These are phyloP conservation scores for Blastocystis hominis DNA, from an alignment of 352 stramenopile genomes.

Conservation along the genomic window DNA sequence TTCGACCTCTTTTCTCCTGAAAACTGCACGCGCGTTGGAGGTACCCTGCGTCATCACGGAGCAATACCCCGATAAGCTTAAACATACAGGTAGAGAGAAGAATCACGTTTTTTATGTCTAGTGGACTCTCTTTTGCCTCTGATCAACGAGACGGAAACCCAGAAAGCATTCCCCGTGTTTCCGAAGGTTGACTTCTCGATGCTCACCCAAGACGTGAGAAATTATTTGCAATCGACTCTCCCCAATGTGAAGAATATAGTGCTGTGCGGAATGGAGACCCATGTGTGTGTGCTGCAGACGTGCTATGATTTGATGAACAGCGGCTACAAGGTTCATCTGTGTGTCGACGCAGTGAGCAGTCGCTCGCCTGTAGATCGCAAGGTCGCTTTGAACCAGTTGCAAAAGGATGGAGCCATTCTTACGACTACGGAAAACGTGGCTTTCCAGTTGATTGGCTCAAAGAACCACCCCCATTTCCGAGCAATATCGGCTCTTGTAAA, in stretches of 20 bases:
- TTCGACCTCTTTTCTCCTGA: slow-evolving; percentile 47
- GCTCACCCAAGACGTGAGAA: slow-evolving; percentile 70
- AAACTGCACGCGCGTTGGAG: slow-evolving; percentile 69
- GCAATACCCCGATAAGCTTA: slow-evolving; percentile 71
- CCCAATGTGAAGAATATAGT: slow-evolving; percentile 69
- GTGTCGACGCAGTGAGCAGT: slow-evolving; percentile 74
- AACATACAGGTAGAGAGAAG: slow-evolving; percentile 63
- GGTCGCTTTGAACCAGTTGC: slow-evolving; percentile 65
- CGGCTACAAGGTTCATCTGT: slow-evolving; percentile 75
- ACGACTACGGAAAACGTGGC: slow-evolving; percentile 41
- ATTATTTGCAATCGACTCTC: slow-evolving; percentile 64
- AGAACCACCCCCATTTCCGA: slow-evolving; percentile 36
- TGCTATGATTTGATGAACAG: slow-evolving; percentile 73
- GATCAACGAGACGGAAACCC: slow-evolving; percentile 64
- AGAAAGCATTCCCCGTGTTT: slow-evolving; percentile 64
- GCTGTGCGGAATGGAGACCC: slow-evolving; percentile 74
- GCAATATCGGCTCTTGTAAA: slow-evolving; percentile 43
- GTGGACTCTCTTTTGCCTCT: slow-evolving; percentile 17
- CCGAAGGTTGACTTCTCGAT: slow-evolving; percentile 72
- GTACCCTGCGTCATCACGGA: slow-evolving; percentile 73
- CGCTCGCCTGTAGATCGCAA: slow-evolving; percentile 70
- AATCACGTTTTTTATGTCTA: neutral
- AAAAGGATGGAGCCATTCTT: neutral
- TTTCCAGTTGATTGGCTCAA: slow-evolving; percentile 47
- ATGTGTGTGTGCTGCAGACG: slow-evolving; percentile 78